These are phyloP conservation scores for Colletotrichum siamense DNA, from an alignment of 2,329 filamentous ascomycete species.

Conservation along the genomic window DNA sequence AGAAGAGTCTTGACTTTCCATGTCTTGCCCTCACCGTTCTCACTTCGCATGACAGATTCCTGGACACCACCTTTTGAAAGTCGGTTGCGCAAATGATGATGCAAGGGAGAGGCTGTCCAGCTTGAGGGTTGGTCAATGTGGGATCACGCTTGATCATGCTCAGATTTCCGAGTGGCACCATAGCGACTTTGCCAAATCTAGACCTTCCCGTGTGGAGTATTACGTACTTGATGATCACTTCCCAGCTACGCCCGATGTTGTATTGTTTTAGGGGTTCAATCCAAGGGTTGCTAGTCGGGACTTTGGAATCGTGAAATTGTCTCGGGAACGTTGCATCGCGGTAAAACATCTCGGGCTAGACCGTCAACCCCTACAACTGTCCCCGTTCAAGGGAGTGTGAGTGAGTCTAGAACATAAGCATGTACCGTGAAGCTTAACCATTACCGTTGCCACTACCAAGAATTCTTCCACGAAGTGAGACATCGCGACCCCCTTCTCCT, in stretches of 20 bases:
- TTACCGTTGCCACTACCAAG: not conserved
- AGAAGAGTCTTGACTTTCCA: not conserved
- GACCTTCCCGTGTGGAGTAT: not conserved
- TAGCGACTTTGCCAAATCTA: not conserved
- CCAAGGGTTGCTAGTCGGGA: not conserved
- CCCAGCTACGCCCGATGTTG: not conserved
- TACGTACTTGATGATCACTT: not conserved
- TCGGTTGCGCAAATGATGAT: not conserved
- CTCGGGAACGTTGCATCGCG: not conserved
- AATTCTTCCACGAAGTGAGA: not conserved
- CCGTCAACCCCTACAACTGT: not conserved
- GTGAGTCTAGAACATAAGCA: not conserved
- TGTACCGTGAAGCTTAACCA: not conserved
- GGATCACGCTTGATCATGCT: not conserved
- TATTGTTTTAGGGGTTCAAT: not conserved
- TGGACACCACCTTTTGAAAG: not conserved
- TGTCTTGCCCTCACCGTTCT: not conserved
- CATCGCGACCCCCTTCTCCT: not conserved
- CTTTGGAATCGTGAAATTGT: not conserved
- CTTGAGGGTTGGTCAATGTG: not conserved
- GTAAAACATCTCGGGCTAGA: not conserved
- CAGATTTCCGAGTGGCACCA: not conserved
- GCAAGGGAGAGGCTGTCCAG: not conserved
- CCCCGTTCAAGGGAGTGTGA: not conserved
- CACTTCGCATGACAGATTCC: not conserved